Percentiles rank a stretch among this genome's conserved stretches.
Evolutionary conservation across 2,329 filamentous ascomycete genomes (phyloP).

Genomic region (Orbilia quercus): DNA sequence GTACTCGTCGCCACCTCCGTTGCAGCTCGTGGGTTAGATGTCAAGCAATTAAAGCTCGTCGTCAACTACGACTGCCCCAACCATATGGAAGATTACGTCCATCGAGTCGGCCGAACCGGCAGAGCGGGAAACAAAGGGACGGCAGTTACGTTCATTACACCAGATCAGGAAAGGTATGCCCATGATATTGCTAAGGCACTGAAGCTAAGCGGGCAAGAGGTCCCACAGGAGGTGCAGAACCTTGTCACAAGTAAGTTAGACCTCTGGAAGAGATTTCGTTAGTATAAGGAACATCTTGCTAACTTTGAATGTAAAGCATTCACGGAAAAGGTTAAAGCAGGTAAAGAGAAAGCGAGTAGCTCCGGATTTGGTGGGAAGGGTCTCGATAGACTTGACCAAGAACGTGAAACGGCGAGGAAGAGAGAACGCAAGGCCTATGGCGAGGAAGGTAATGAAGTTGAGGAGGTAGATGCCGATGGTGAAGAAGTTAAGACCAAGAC

Average conservation of each 20-base stretch:
- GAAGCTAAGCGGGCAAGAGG: constrained; percentile 86
- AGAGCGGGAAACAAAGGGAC: constrained; percentile 96
- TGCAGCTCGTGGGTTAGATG: constrained; percentile 99
- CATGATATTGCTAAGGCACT: constrained; percentile 89
- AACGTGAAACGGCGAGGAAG: constrained; percentile 85
- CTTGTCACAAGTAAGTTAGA: constrained; percentile 66
- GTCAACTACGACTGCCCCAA: constrained; percentile 87
- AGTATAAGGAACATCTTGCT: constrained; percentile 59
- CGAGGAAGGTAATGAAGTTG: constrained; percentile 79
- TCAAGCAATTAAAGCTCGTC: constrained; percentile 94
- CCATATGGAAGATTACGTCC: constrained; percentile 95
- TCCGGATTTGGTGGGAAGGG: constrained; percentile 96
- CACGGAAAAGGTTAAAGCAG: constrained; percentile 88
- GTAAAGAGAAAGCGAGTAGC: constrained; percentile 83
- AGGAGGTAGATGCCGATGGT: constrained; percentile 74
- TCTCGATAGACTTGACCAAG: constrained; percentile 88
- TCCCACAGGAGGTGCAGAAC: constrained; percentile 76
- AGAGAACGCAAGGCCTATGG: constrained; percentile 90
- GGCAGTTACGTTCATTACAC: constrained; percentile 91
- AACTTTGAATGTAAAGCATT: constrained; percentile 67
- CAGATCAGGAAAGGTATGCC: constrained; percentile 90
- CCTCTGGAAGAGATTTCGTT: constrained; percentile 52
- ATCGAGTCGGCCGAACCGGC: constrained; percentile 90
- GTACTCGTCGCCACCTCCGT: constrained; percentile 99
- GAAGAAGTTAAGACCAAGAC: constrained; percentile 61